Evolutionary conservation across 2,329 filamentous ascomycete species (phyloP).

Genomic region (Cladobotryum mycophilum): DNA sequence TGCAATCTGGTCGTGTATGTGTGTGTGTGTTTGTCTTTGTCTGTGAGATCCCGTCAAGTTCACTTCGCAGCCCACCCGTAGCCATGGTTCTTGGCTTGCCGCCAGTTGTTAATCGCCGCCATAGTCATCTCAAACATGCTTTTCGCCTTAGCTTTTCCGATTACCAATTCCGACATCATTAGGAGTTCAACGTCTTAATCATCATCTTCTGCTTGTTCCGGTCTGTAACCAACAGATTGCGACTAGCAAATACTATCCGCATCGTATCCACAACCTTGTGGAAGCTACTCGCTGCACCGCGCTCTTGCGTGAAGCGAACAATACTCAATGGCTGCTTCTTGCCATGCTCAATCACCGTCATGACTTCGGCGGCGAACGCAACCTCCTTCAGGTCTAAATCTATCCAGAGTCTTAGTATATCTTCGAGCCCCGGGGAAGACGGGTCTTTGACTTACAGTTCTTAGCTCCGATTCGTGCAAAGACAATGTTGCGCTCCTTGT

Average conservation of each 20-base stretch:
- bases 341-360: constrained; percentile 82
- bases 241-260: constrained; percentile 58
- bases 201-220: constrained; percentile 64
- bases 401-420: constrained; percentile 31
- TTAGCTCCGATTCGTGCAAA: constrained; percentile 67
- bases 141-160: constrained; percentile 21
- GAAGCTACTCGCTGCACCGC: constrained; percentile 87
- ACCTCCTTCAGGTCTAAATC: constrained; percentile 80
- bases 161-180: neutral
- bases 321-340: constrained; percentile 70
- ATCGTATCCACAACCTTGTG: constrained; percentile 75
- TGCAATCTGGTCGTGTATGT: neutral
- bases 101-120: constrained; percentile 6
- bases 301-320: constrained; percentile 80
- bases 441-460: constrained; percentile 61
- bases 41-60: neutral
- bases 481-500: constrained; percentile 73
- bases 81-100: neutral
- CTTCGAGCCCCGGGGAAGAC: neutral
- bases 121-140: neutral
- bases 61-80: neutral
- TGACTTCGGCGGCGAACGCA: constrained; percentile 80
- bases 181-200: constrained; percentile 57
- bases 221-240: constrained; percentile 63
- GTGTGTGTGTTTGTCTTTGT: too few relatives aligned